A percentile compares a stretch with the other conserved stretches of the same genome.
phyloP scores from a whole-genome alignment of 495 filamentous ascomycete species.

The Xylaria bambusicola region DNA sequence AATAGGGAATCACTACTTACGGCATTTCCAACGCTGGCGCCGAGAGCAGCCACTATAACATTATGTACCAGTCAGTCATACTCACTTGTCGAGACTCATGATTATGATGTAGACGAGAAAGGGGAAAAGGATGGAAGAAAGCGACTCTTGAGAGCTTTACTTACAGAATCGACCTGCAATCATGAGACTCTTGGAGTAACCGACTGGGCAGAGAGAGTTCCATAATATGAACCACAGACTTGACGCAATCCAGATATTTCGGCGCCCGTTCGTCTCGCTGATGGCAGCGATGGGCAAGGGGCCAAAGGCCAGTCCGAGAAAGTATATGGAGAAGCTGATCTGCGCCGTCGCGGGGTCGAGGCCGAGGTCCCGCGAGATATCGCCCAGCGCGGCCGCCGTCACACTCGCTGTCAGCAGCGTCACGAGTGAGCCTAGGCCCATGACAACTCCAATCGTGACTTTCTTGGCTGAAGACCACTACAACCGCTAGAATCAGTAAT shows the following conservation, averaged over 20 bases:
- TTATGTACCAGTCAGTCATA: neutral
- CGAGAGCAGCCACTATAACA: slow-evolving; percentile 30
- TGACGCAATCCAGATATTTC: slow-evolving; percentile 32
- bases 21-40: slow-evolving; percentile 33
- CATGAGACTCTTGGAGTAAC: slow-evolving; percentile 34
- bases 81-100: neutral
- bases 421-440: slow-evolving; percentile 39
- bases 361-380: slow-evolving; percentile 39
- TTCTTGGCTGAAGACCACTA: slow-evolving; percentile 57
- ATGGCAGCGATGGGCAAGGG: slow-evolving; percentile 43
- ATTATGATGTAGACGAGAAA: neutral
- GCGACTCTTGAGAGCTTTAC: neutral
- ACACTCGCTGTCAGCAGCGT: slow-evolving; percentile 36
- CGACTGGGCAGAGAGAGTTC: slow-evolving; percentile 41
- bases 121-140: neutral
- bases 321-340: slow-evolving; percentile 54
- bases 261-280: slow-evolving; percentile 41
- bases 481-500: too few relatives aligned
- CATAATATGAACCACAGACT: slow-evolving; percentile 38
- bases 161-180: slow-evolving; percentile 33
- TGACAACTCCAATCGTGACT: slow-evolving; percentile 58
- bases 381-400: slow-evolving; percentile 39
- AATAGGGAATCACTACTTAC: slow-evolving; percentile 21
- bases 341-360: slow-evolving; percentile 20
- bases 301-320: slow-evolving; percentile 54